Evolutionary conservation across 2,329 filamentous ascomycete species (phyloP).

Genomic region (Myriosclerotinia curreyana): DNA sequence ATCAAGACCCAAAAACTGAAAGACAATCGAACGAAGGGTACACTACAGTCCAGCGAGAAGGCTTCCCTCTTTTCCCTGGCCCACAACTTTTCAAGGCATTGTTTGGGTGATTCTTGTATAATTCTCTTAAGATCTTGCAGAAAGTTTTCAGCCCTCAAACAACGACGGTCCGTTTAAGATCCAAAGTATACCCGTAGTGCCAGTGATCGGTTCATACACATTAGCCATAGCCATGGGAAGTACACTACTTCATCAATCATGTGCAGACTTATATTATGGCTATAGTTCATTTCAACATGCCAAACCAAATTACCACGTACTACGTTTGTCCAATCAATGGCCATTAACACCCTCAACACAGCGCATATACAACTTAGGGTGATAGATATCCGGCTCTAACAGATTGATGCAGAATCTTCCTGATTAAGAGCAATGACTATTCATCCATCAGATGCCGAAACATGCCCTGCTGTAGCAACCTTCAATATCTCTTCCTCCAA

Average conservation of each 20-base stretch:
- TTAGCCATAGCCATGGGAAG: background rate
- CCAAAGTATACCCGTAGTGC: background rate
- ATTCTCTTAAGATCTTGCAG: background rate
- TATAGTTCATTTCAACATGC: background rate
- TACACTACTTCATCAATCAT: background rate
- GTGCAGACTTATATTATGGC: background rate
- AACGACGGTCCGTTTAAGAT: background rate
- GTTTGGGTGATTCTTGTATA: background rate
- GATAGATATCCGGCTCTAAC: background rate
- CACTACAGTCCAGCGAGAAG: too few species aligned
- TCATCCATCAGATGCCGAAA: background rate
- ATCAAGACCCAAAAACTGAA: background rate
- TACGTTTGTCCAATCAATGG: background rate
- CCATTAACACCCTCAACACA: too few species aligned
- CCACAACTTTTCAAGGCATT: background rate
- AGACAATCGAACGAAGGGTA: background rate
- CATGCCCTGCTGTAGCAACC: slow-evolving; percentile 81
- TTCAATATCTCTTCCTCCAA: slow-evolving; percentile 76
- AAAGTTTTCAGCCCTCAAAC: too few species aligned
- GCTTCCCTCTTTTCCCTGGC: background rate
- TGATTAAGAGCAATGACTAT: background rate
- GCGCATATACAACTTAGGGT: background rate
- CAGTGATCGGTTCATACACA: background rate
- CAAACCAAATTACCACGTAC: background rate
- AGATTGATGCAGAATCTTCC: background rate